Evolutionary conservation across 2,329 filamentous ascomycete genomes (phyloP).

Genomic region (Exophiala oligosperma): DNA sequence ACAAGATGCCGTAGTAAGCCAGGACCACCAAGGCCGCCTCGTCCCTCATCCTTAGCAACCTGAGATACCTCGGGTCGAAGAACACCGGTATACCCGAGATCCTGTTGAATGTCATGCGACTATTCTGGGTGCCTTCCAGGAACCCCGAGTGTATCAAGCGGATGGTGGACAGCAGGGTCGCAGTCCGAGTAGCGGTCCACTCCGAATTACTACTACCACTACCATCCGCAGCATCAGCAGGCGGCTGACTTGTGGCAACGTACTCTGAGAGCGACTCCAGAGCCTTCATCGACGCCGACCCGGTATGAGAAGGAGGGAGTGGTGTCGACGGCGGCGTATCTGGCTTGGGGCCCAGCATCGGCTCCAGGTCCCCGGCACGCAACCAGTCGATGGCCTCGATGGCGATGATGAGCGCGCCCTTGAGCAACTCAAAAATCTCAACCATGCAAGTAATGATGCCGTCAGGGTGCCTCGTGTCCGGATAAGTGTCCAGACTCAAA

Average conservation of each 20-base stretch:
- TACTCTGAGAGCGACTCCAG: background rate
- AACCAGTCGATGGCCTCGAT: constrained; percentile 1
- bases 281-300: background rate
- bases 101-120: background rate
- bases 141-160: background rate
- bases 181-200: background rate
- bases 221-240: background rate
- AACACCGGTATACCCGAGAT: constrained; percentile 1
- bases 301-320: background rate
- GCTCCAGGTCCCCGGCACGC: constrained; percentile 2
- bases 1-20: constrained; percentile 7
- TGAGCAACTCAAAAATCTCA: constrained; percentile 4
- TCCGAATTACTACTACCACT: background rate
- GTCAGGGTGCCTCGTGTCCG: background rate
- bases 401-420: constrained; percentile 5
- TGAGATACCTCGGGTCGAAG: background rate
- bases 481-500: constrained; percentile 1
- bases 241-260: background rate
- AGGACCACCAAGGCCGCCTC: constrained; percentile 4
- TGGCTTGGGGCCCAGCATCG: background rate
- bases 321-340: background rate
- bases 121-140: background rate
- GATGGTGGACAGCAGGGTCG: background rate
- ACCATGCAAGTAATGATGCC: background rate
- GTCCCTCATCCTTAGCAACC: constrained; percentile 3